Evolutionary conservation across 768 basidiomycete genomes (phyloP), one percentile per base, ranked within the genome.

Genomic region (Suillus subalutaceus): DNA sequence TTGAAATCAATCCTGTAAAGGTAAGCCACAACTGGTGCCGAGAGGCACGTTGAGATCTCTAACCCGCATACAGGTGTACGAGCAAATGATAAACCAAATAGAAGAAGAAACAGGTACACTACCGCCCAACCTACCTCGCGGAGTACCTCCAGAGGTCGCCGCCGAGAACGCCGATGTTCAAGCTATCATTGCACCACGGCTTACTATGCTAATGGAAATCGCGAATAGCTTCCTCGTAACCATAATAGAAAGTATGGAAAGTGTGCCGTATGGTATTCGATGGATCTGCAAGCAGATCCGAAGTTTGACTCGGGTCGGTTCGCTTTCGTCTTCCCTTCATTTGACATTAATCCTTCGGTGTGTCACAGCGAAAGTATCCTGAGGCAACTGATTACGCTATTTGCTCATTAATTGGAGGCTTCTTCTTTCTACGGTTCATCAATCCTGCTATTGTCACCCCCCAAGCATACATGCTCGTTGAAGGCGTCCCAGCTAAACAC

Each of bases 221-320:
- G 97, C 97, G 58, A 99, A 99, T 73, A 94, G 92, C 73, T 99
- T 99, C 82, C 83, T 99, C 66, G 83, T 94, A 41, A 99, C 97
- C 10, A 99, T 99, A 74, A 99, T 99, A 72, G 97, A 98, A 68
- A 96, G 94, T 68, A 90, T 98, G 90, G 97, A 99, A 72, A 96
- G 92, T 72, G 97, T 99, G 16, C 97, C 97, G 35, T 99, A 99
- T 74, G 97, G 97, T 72, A 99, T 99, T 69, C 87, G 97, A 70
- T 99, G 97, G 97, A 99, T 99, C 75, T 99, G 97, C 82, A 99
- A 99, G 79, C 97, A 99, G 79, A 99, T 99, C 75, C 84, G 96
- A 68, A 97, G 95, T 82, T 79, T 99, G 75, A 99, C 97, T 60
- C 85, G 94, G 81, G 97, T 98, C 71, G 65, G 88, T 80, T 56